These are phyloP conservation scores for Botrytis hyacinthi DNA, from an alignment of 2,329 filamentous ascomycete genomes.

Conservation along the genomic window DNA sequence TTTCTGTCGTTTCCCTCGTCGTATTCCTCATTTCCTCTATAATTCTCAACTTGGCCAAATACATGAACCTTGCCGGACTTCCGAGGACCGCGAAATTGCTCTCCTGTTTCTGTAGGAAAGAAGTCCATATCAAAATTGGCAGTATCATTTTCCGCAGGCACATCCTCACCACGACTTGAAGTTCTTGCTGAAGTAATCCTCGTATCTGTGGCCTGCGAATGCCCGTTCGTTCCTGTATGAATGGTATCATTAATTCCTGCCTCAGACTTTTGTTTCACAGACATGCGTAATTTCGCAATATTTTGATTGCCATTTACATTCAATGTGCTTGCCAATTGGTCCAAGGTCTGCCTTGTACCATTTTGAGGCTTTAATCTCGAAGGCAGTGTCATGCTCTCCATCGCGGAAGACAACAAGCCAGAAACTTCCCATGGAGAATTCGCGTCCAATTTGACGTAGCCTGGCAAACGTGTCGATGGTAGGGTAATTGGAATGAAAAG, in stretches of 20 bases:
- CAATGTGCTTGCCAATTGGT: constrained; percentile 62
- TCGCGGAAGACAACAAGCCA: constrained; percentile 69
- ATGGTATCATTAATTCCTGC: background rate
- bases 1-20: constrained; percentile 27
- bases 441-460: constrained; percentile 58
- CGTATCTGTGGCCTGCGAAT: constrained; percentile 35
- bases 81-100: constrained; percentile 35
- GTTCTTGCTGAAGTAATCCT: constrained; percentile 28
- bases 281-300: constrained; percentile 72
- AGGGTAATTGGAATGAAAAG: constrained; percentile 74
- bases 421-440: constrained; percentile 76
- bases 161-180: constrained; percentile 28
- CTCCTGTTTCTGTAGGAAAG: constrained; percentile 33
- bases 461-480: constrained; percentile 55
- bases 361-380: constrained; percentile 59
- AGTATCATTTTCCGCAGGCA: constrained; percentile 35
- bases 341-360: constrained; percentile 50
- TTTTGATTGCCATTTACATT: constrained; percentile 77
- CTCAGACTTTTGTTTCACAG: constrained; percentile 36
- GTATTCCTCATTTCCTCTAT: constrained; percentile 34
- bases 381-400: constrained; percentile 78
- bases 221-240: constrained; percentile 24
- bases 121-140: constrained; percentile 41
- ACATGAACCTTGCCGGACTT: constrained; percentile 36
- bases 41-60: constrained; percentile 41